These are phyloP conservation scores for Avena atlantica DNA, from an alignment of 176 grass and related monocot genomes.

Conservation along the genomic window DNA sequence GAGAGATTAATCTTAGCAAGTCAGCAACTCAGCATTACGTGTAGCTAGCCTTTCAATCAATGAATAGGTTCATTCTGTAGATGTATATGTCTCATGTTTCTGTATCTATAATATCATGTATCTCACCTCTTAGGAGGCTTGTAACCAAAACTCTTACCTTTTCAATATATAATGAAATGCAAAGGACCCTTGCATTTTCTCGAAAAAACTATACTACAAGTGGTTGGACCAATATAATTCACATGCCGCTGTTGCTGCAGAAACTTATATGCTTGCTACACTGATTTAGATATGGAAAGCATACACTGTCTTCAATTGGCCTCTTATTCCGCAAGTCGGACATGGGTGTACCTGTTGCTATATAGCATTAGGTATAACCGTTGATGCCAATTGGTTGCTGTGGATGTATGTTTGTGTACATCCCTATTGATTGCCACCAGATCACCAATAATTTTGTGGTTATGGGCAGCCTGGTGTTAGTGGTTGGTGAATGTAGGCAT, in stretches of 20 bases:
- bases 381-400: slow-evolving; percentile 29
- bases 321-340: background rate
- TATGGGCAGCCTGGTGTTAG: slow-evolving; percentile 26
- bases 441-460: slow-evolving; percentile 43
- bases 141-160: no score
- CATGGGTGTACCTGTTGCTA: slow-evolving; percentile 32
- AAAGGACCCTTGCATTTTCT: no score
- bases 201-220: background rate
- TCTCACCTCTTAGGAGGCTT: background rate
- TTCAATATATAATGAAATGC: no score
- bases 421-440: slow-evolving; percentile 54
- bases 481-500: slow-evolving; percentile 11
- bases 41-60: background rate
- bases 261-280: slow-evolving; percentile 17
- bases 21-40: background rate
- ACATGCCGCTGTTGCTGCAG: slow-evolving; percentile 6
- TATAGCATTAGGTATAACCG: slow-evolving; percentile 44
- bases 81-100: background rate
- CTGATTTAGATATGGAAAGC: slow-evolving; percentile 26
- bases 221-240: background rate
- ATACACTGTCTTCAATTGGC: background rate
- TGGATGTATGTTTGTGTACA: slow-evolving; percentile 49
- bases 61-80: slow-evolving; percentile 8
- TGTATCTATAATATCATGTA: background rate
- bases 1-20: background rate